Evolutionary conservation across 495 filamentous ascomycete genomes (phyloP).

Genomic region (Evernia prunastri): DNA sequence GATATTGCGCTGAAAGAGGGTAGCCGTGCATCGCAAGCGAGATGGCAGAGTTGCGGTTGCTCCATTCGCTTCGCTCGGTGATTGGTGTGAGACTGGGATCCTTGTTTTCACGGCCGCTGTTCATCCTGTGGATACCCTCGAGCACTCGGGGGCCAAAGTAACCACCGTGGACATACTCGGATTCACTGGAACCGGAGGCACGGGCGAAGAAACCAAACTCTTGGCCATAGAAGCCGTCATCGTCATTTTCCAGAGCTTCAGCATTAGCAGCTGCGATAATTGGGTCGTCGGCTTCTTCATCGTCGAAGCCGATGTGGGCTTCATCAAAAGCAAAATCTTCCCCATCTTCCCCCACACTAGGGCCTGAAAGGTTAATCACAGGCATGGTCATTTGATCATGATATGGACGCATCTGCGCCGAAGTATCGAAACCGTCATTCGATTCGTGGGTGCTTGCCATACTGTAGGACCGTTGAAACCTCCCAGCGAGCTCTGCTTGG

Average conservation of each 20-base stretch:
- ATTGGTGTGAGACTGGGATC: constrained; percentile 95
- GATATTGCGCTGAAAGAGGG: constrained; percentile 30
- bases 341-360: constrained; percentile 29
- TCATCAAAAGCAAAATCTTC: constrained; percentile 49
- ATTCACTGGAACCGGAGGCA: constrained; percentile 42
- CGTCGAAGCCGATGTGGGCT: constrained; percentile 30
- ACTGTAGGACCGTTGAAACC: constrained; percentile 54
- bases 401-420: constrained; percentile 45
- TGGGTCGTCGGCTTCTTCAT: constrained; percentile 64
- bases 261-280: constrained; percentile 96
- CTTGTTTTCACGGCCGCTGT: constrained; percentile 63
- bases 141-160: constrained; percentile 73
- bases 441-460: constrained; percentile 28
- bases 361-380: constrained; percentile 30
- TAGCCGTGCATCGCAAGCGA: constrained; percentile 54
- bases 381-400: constrained; percentile 41
- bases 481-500: constrained; percentile 61
- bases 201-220: constrained; percentile 96
- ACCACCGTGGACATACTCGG: constrained; percentile 70
- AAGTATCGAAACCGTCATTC: constrained; percentile 36
- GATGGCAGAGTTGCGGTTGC: constrained; percentile 85
- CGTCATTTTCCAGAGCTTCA: constrained; percentile 83
- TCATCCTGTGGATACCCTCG: constrained; percentile 56
- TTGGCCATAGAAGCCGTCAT: constrained; percentile 88
- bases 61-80: constrained; percentile 92